Evolutionary conservation across 805 yeast species (phyloP).

Genomic region (Ogataea neopini): DNA sequence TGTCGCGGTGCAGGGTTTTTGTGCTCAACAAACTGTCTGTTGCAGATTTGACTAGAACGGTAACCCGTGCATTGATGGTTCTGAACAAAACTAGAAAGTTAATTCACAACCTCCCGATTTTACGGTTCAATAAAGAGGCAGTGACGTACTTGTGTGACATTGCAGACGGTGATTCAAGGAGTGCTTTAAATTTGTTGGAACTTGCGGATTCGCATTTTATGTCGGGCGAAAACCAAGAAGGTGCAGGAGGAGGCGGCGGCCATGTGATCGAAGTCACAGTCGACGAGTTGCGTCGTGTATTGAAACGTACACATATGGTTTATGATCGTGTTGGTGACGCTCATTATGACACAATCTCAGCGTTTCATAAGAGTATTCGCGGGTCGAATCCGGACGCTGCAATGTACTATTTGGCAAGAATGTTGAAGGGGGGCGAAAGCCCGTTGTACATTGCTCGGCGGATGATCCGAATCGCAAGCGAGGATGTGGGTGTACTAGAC

Average conservation of each 20-base stretch:
- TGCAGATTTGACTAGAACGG: conserved; percentile 52
- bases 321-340: conserved; percentile 89
- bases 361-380: conserved; percentile 89
- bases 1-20: conserved; percentile 83
- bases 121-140: conserved; percentile 56
- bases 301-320: conserved; percentile 54
- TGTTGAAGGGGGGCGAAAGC: conserved; percentile 93
- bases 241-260: conserved; percentile 12
- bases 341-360: conserved; percentile 94
- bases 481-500: conserved; percentile 87
- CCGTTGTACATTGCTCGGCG: conserved; percentile 87
- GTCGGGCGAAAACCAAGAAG: conserved; percentile 20
- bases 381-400: conserved; percentile 93
- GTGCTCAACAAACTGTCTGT: conserved; percentile 55
- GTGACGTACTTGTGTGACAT: conserved; percentile 68
- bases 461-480: conserved; percentile 93
- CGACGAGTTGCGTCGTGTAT: conserved; percentile 40
- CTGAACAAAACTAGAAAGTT: conserved; percentile 60
- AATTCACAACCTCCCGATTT: conserved; percentile 48
- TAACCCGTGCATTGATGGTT: conserved; percentile 57
- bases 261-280: conserved; percentile 39
- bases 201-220: conserved; percentile 57
- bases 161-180: conserved; percentile 87
- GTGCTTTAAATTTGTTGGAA: conserved; percentile 79
- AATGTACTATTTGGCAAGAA: conserved; percentile 77